These are phyloP conservation scores for Celoporthe dispersa DNA, from an alignment of 2,329 filamentous ascomycete species.

Conservation along the genomic window DNA sequence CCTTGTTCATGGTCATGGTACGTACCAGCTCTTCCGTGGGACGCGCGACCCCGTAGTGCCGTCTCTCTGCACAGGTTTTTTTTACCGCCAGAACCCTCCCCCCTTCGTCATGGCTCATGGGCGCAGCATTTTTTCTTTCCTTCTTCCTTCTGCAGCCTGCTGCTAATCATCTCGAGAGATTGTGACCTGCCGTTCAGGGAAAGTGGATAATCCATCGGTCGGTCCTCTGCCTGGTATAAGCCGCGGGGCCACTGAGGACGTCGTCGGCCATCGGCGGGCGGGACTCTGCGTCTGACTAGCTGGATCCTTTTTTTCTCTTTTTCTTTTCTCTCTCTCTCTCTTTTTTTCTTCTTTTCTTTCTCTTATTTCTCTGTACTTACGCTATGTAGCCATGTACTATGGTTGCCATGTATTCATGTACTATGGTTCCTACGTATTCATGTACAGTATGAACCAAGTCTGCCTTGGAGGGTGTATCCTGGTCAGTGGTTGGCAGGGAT, in stretches of 20 bases:
- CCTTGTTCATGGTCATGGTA: background rate
- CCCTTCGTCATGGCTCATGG: background rate
- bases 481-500: background rate
- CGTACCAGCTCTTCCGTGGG: background rate
- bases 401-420: too few relatives aligned
- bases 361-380: too few relatives aligned
- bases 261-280: constrained; percentile 12
- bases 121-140: background rate
- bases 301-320: background rate
- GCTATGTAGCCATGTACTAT: too few relatives aligned
- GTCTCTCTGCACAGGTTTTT: background rate
- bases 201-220: constrained; percentile 18
- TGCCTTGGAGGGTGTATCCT: too few relatives aligned
- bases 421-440: too few relatives aligned
- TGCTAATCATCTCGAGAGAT: background rate
- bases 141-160: too few relatives aligned
- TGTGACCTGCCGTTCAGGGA: constrained; percentile 22
- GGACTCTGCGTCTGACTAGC: background rate
- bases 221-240: background rate
- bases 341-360: background rate
- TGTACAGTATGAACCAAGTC: too few relatives aligned
- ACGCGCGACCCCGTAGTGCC: background rate
- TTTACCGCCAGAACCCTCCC: background rate
- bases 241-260: background rate
- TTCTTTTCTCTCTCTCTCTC: background rate